Conservation (phyloP, 2,329 filamentous ascomycete genomes). For the Leptographium wingfieldii region DNA sequence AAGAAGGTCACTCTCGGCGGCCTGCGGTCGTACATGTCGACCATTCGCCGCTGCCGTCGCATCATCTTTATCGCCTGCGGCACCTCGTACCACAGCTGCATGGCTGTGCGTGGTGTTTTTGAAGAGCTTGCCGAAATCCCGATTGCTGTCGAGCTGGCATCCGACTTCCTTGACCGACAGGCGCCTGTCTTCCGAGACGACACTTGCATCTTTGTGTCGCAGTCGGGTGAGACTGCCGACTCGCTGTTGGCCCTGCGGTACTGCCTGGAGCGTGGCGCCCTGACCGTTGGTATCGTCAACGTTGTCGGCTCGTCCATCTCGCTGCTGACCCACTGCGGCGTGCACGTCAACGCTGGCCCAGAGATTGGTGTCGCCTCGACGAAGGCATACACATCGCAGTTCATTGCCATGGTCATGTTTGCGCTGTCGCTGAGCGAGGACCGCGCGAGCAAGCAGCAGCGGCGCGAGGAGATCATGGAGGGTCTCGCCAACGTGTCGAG, state of each 20-base stretch:
- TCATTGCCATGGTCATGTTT: conserved; percentile 99
- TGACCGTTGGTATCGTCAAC: conserved; percentile 98
- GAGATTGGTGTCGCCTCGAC: conserved; percentile 98
- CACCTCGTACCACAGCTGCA: conserved; percentile 97
- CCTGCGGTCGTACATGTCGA: conserved; percentile 88
- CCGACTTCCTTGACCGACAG: conserved; percentile 93
- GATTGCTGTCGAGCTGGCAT: conserved; percentile 91
- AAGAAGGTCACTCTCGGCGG: conserved; percentile 94
- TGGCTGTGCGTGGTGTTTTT: conserved; percentile 96
- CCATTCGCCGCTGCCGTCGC: conserved; percentile 89
- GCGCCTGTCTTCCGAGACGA: conserved; percentile 98
- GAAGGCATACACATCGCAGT: conserved; percentile 98
- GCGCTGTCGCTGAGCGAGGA: conserved; percentile 93
- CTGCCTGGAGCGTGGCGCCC: conserved; percentile 91
- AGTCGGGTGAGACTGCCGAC: conserved; percentile 97
- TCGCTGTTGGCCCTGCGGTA: conserved; percentile 94
- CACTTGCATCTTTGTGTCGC: conserved; percentile 96
- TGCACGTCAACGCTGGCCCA: conserved; percentile 96
- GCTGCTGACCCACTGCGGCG: conserved; percentile 95
- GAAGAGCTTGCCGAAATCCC: conserved; percentile 98
- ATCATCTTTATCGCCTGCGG: conserved; percentile 99
- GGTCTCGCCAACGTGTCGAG: conserved; percentile 76
- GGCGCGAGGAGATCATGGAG: conserved; percentile 92
- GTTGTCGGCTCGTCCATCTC: conserved; percentile 98
- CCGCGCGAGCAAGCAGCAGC: conserved; percentile 82